A percentile compares a stretch with the other conserved stretches of the same genome.
Conservation (phyloP, 345 rosid genomes). For the Gossypium stocksii region DNA sequence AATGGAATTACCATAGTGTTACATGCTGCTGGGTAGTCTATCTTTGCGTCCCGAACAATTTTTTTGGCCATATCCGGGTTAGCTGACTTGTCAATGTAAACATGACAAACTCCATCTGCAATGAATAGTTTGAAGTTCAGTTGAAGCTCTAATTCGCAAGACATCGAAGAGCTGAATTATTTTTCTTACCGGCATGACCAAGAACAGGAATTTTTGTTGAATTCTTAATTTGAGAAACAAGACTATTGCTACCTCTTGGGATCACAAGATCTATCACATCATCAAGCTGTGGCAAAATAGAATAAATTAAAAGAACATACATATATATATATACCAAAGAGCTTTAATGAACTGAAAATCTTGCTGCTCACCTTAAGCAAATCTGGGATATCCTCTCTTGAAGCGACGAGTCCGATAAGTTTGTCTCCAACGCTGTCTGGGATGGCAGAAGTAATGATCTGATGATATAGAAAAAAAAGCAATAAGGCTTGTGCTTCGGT, state of each 20-base stretch:
- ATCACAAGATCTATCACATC: slow-evolving; percentile 78
- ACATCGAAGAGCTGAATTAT: not conserved
- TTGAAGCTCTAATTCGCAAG: not conserved
- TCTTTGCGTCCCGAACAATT: slow-evolving; percentile 57
- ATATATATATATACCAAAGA: not conserved
- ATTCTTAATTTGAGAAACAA: slow-evolving; percentile 59
- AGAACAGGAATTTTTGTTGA: slow-evolving; percentile 78
- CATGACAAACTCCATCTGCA: slow-evolving; percentile 73
- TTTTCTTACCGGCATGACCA: slow-evolving; percentile 70
- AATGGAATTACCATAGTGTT: slow-evolving; percentile 54
- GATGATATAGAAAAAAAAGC: slow-evolving; percentile 10
- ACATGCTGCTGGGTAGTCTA: slow-evolving; percentile 75
- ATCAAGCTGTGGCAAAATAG: slow-evolving; percentile 45
- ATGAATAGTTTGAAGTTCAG: slow-evolving; percentile 6
- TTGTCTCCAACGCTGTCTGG: slow-evolving; percentile 47
- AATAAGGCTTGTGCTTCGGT: not conserved
- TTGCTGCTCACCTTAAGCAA: slow-evolving; percentile 48
- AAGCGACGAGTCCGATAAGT: slow-evolving; percentile 63
- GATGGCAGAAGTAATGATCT: slow-evolving; percentile 61
- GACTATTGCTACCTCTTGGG: slow-evolving; percentile 70
- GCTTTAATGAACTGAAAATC: not conserved
- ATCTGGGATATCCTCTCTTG: slow-evolving; percentile 74
- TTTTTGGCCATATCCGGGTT: slow-evolving; percentile 51
- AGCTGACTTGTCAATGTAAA: slow-evolving; percentile 66
- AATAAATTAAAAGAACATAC: not conserved